Evolutionary conservation across 371 early-diverging fungal genomes (phyloP).

Genomic region (Mucor plumbeus): DNA sequence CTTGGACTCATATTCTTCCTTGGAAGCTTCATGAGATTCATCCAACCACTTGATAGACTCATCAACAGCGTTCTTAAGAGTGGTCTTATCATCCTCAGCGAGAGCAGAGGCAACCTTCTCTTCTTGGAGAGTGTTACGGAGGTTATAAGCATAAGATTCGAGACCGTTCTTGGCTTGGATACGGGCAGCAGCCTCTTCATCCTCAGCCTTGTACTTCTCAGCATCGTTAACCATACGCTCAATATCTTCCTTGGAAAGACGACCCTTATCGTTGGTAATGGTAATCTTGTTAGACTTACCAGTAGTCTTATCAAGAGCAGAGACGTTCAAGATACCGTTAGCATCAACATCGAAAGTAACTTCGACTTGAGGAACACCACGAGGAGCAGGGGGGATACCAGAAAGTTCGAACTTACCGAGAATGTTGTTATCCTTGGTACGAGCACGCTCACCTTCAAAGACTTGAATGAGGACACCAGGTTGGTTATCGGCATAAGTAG

Average conservation of each 20-base stretch:
- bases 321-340: conserved; percentile 94
- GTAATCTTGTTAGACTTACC: conserved; percentile 85
- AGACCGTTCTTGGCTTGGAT: conserved; percentile 86
- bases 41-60: conserved; percentile 90
- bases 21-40: conserved; percentile 81
- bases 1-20: conserved; percentile 88
- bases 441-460: conserved; percentile 92
- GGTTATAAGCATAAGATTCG: conserved; percentile 87
- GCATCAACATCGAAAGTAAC: conserved; percentile 95
- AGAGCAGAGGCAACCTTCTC: conserved; percentile 78
- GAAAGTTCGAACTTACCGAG: conserved; percentile 91
- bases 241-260: conserved; percentile 89
- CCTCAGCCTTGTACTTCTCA: conserved; percentile 88
- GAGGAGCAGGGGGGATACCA: conserved; percentile 90
- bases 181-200: conserved; percentile 81
- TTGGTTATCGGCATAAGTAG: conserved; percentile 64
- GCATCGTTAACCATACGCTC: conserved; percentile 91
- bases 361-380: conserved; percentile 92
- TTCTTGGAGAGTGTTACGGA: conserved; percentile 83
- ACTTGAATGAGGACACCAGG: conserved; percentile 91
- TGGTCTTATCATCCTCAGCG: conserved; percentile 72
- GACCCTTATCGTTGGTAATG: conserved; percentile 93
- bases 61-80: conserved; percentile 81
- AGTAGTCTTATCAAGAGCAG: conserved; percentile 91
- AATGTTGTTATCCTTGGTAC: conserved; percentile 92